These are phyloP conservation scores for Fraxinus xanthoxyloides DNA, from an alignment of 305 asterid genomes.

Conservation along the genomic window DNA sequence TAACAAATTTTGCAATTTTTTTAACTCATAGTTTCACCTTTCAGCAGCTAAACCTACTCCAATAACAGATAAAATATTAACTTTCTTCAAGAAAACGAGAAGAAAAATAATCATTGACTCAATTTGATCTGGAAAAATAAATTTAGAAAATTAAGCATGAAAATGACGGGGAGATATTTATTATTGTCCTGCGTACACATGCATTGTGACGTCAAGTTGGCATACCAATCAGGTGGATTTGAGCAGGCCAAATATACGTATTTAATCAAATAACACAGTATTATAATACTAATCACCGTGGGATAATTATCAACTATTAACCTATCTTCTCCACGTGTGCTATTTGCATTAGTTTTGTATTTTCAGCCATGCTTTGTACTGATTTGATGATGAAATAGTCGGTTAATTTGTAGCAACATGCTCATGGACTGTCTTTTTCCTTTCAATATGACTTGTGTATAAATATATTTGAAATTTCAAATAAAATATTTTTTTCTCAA, in stretches of 20 bases:
- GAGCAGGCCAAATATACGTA: constrained; percentile 18
- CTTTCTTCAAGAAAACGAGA: background rate
- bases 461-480: background rate
- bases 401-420: background rate
- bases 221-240: background rate
- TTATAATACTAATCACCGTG: background rate
- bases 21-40: background rate
- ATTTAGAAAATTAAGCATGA: background rate
- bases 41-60: background rate
- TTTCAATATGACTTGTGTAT: background rate
- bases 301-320: background rate
- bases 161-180: background rate
- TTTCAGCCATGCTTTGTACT: background rate
- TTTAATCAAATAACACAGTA: background rate
- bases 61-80: too few species aligned
- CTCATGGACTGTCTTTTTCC: background rate
- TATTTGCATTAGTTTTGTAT: background rate
- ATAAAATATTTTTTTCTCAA: background rate
- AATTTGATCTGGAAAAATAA: background rate
- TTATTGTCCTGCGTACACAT: constrained; percentile 17
- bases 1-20: background rate
- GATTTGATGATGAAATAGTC: constrained; percentile 23
- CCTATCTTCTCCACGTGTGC: constrained; percentile 1
- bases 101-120: background rate
- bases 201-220: constrained; percentile 29